Evolutionary conservation across 352 stramenopile genomes (phyloP), one percentile per base, ranked within the genome.

Genomic region (Phytophthora palmivora): DNA sequence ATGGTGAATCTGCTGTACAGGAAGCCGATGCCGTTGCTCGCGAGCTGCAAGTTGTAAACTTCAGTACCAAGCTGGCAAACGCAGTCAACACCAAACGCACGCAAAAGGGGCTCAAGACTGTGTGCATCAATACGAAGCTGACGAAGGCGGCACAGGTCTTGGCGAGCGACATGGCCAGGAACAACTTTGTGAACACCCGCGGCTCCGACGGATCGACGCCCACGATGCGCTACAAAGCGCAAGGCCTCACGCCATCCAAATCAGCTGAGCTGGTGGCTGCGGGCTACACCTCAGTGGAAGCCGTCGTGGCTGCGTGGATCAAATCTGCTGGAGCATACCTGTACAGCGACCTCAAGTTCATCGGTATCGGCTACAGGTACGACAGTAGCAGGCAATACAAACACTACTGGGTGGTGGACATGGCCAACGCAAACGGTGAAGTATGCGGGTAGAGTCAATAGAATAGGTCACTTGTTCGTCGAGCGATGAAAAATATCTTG

Each of bases 91-190:
- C 43, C 33, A 75, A 73, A 59, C 74, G 74, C 36, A 39, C 60
- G 6, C 43, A 70, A 18, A 67, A 68, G 24, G 74, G 70, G 2
- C 7, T 82, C 30, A 42, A 52, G 11, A 38, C 54, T 33, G 61
- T 79, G 37, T 82, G 72, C 39, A 65, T 80, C 48, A 82, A 80
- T 48, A 60, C 33, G 58, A 74, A 71, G 39, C 55, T 74, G 15
- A 67, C 58, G 43, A 59, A 54, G 38, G 63, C 66, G 24, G 60
- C 66, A 22, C 60, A 71, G 33, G 54, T 57, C 30, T 34, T 53
- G 36, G 60, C 60, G 11, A 30, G 53, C 41, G 61, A 70, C 54
- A 70, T 71, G 49, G 60, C 66, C 21, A 58, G 37, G 26, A 67
- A 62, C 51, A 53, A 30, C 47, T 60, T 48, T 32, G 54, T 70